phyloP scores from a whole-genome alignment of 805 yeast genomes.

The Millerago galiae region DNA sequence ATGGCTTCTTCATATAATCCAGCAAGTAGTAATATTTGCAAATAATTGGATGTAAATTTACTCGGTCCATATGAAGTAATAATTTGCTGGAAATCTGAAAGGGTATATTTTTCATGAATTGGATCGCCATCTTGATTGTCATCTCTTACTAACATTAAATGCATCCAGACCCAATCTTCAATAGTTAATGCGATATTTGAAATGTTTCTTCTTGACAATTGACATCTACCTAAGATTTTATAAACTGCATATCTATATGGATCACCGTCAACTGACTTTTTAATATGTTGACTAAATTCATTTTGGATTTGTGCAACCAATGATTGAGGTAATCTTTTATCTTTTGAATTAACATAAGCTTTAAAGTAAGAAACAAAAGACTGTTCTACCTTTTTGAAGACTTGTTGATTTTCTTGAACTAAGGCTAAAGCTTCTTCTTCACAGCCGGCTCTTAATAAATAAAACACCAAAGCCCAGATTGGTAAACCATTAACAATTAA shows the following conservation, averaged over 20 bases:
- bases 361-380: slow-evolving; percentile 75
- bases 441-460: slow-evolving; percentile 79
- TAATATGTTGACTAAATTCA: slow-evolving; percentile 82
- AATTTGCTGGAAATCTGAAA: slow-evolving; percentile 67
- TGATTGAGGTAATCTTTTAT: slow-evolving; percentile 55
- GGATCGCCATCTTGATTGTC: slow-evolving; percentile 39
- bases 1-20: slow-evolving; percentile 83
- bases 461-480: slow-evolving; percentile 90
- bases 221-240: slow-evolving; percentile 89
- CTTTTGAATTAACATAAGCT: slow-evolving; percentile 53
- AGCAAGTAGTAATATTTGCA: slow-evolving; percentile 63
- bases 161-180: slow-evolving; percentile 98
- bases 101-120: slow-evolving; percentile 62
- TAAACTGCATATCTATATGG: slow-evolving; percentile 88
- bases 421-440: slow-evolving; percentile 70
- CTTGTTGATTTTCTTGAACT: slow-evolving; percentile 54
- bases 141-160: slow-evolving; percentile 69
- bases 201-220: slow-evolving; percentile 54
- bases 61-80: slow-evolving; percentile 67
- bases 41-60: slow-evolving; percentile 64
- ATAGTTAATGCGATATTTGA: slow-evolving; percentile 68
- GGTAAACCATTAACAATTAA: slow-evolving; percentile 77
- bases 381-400: slow-evolving; percentile 79
- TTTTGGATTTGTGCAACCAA: slow-evolving; percentile 62
- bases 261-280: slow-evolving; percentile 62